Percentiles rank a stretch among this genome's conserved stretches.
phyloP scores from a whole-genome alignment of 768 basidiomycete species.

The Tylopilus vinaceipallidus region DNA sequence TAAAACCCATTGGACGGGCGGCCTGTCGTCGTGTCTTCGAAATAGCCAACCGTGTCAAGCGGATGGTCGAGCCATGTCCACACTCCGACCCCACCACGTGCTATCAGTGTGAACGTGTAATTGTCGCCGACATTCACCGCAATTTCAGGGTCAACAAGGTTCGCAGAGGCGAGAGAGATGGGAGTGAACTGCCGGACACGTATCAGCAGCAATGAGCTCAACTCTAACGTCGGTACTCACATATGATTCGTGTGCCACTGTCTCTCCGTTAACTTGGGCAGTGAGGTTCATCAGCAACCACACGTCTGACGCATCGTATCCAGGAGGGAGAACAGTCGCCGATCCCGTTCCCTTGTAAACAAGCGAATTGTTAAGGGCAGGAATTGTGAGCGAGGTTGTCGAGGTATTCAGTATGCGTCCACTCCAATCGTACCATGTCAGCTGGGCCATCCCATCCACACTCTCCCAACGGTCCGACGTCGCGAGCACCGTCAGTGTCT shows the following conservation, averaged over 20 bases:
- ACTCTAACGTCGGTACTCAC: slow-evolving; percentile 32
- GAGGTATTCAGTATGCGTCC: slow-evolving; percentile 41
- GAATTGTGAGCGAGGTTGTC: slow-evolving; percentile 40
- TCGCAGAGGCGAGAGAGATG: slow-evolving; percentile 42
- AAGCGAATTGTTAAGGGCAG: slow-evolving; percentile 49
- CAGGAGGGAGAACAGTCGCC: slow-evolving; percentile 43
- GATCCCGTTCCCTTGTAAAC: slow-evolving; percentile 42
- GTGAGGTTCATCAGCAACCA: slow-evolving; percentile 54
- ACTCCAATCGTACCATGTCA: slow-evolving; percentile 60
- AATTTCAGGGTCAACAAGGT: slow-evolving; percentile 51
- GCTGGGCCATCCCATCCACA: slow-evolving; percentile 44
- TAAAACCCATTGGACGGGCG: slow-evolving; percentile 52
- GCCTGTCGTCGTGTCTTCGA: slow-evolving; percentile 43
- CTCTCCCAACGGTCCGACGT: slow-evolving; percentile 51
- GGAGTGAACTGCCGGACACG: slow-evolving; percentile 53
- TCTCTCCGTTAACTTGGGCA: slow-evolving; percentile 38
- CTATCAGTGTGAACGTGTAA: slow-evolving; percentile 51
- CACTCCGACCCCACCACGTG: slow-evolving; percentile 50
- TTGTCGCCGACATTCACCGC: slow-evolving; percentile 30
- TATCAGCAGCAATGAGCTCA: background rate
- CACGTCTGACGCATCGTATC: slow-evolving; percentile 41
- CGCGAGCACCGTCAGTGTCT: slow-evolving; percentile 47
- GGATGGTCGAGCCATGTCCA: slow-evolving; percentile 66
- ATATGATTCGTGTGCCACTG: slow-evolving; percentile 50
- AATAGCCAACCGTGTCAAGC: slow-evolving; percentile 51